Conservation (phyloP, 116 monocot species). For the Cymodocea nodosa region DNA sequence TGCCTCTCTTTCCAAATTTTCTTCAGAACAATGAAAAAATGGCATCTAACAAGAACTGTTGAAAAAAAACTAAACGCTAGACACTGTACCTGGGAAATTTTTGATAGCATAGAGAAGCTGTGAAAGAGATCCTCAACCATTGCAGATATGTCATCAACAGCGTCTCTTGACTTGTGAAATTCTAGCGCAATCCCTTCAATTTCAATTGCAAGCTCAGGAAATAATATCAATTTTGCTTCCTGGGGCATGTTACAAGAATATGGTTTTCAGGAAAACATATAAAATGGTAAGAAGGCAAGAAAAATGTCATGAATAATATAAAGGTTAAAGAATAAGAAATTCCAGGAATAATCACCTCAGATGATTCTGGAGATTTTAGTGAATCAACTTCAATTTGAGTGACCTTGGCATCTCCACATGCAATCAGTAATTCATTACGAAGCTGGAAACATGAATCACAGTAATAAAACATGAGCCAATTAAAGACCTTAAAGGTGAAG, state of each 20-base stretch:
- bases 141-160: constrained; percentile 19
- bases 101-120: constrained; percentile 25
- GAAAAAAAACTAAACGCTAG: not conserved
- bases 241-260: constrained; percentile 20
- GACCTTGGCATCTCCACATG: not conserved
- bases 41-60: not conserved
- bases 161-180: constrained; percentile 30
- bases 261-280: not conserved
- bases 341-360: not conserved
- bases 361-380: not conserved
- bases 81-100: constrained; percentile 36
- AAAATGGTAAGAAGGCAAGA: not conserved
- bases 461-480: not conserved
- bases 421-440: not conserved
- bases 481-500: no score
- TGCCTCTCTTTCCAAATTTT: not conserved
- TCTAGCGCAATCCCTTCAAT: constrained; percentile 27
- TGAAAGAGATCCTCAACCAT: constrained; percentile 33
- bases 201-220: constrained; percentile 18
- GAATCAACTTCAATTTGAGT: not conserved
- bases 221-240: not conserved
- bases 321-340: not conserved
- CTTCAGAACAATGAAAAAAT: not conserved
- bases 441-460: not conserved
- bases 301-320: not conserved